These are phyloP conservation scores for Wickerhamomyces chaumierensis DNA, from an alignment of 805 yeast species.

Conservation along the genomic window DNA sequence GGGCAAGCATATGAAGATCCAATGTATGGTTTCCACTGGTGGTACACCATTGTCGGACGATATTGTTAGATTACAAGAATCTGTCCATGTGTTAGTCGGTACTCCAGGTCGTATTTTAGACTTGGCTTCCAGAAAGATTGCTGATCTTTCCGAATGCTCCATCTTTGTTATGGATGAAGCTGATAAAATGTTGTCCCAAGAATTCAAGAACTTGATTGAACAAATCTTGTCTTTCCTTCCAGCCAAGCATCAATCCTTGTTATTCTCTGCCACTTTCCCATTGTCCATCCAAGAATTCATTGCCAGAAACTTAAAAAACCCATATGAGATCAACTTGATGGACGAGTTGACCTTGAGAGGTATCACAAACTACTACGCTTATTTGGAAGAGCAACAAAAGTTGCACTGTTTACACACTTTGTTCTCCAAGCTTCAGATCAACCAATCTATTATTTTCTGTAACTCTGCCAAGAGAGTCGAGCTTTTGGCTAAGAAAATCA, in stretches of 20 bases:
- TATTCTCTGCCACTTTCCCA: conserved; percentile 95
- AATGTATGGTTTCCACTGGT: conserved; percentile 97
- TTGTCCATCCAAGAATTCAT: conserved; percentile 84
- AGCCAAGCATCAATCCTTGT: conserved; percentile 64
- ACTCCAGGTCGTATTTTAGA: conserved; percentile 97
- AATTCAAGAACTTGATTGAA: conserved; percentile 78
- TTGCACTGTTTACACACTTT: conserved; percentile 91
- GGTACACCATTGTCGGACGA: conserved; percentile 93
- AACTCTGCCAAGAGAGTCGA: conserved; percentile 96
- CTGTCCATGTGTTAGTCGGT: conserved; percentile 91
- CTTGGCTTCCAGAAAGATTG: conserved; percentile 78
- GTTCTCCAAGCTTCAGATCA: conserved; percentile 87
- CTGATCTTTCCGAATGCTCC: conserved; percentile 78
- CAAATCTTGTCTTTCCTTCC: conserved; percentile 81
- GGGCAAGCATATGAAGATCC: conserved; percentile 85
- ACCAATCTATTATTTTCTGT: conserved; percentile 94
- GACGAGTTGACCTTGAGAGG: conserved; percentile 94
- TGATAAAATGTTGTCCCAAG: conserved; percentile 88
- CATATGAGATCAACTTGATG: conserved; percentile 94
- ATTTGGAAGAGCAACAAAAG: conserved; percentile 93
- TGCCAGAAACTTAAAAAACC: conserved; percentile 81
- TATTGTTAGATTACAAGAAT: conserved; percentile 81
- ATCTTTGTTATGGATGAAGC: conserved; percentile 98
- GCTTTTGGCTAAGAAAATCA: conserved; percentile 86
- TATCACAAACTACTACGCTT: conserved; percentile 96